Evolutionary conservation across 2,329 filamentous ascomycete species (phyloP).

Genomic region (Metarhizium humberi): DNA sequence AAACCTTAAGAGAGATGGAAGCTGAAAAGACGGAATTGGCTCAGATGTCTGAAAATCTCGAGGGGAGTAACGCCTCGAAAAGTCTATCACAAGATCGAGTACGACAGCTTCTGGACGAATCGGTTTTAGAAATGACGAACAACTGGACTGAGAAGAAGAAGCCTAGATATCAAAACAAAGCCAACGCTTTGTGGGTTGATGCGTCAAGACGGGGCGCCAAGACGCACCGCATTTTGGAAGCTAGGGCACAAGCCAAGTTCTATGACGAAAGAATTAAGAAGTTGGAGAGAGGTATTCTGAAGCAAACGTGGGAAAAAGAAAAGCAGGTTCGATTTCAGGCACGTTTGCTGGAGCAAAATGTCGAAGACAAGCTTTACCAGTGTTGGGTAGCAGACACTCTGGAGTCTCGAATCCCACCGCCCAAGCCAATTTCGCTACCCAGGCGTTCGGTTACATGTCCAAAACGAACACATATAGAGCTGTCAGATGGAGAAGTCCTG

Average conservation of each 20-base stretch:
- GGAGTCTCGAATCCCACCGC: constrained; percentile 28
- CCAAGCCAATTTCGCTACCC: constrained; percentile 21
- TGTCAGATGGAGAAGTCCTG: constrained; percentile 29
- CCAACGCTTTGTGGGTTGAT: constrained; percentile 51
- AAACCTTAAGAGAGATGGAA: constrained; percentile 53
- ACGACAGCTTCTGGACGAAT: constrained; percentile 41
- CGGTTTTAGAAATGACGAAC: constrained; percentile 38
- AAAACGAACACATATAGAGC: constrained; percentile 22
- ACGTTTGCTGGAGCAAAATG: constrained; percentile 24
- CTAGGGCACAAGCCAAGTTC: constrained; percentile 30
- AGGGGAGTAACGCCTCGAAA: constrained; percentile 21
- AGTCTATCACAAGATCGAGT: constrained; percentile 30
- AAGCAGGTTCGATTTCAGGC: constrained; percentile 44
- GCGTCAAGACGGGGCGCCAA: constrained; percentile 34
- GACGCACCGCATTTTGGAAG: constrained; percentile 29
- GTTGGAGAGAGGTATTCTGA: constrained; percentile 41
- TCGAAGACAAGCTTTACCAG: constrained; percentile 45
- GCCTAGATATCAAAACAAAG: constrained; percentile 44
- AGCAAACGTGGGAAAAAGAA: constrained; percentile 41
- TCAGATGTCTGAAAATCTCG: not conserved
- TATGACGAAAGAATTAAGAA: constrained; percentile 46
- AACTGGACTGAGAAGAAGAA: constrained; percentile 52
- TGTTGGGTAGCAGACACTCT: constrained; percentile 41
- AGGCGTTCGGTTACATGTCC: constrained; percentile 5
- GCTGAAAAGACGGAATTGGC: constrained; percentile 17